Evolutionary conservation across 257 asterid species (phyloP).

Genomic region (Solanum chiquidenum): DNA sequence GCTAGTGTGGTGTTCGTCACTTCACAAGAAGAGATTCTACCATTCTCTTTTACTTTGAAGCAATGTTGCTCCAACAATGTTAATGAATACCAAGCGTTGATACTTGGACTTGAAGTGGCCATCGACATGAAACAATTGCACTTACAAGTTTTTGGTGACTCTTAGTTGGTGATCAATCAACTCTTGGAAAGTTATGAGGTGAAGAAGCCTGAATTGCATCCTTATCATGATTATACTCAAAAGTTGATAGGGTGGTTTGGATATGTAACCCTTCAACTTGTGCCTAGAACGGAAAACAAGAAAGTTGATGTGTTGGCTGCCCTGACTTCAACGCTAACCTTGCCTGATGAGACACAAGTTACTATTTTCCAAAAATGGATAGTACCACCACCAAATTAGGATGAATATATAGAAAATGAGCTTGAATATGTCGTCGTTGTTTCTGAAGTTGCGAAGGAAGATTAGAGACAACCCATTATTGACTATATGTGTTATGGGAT

Average conservation of each 20-base stretch:
- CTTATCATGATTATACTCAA: too few relatives aligned
- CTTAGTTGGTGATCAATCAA: too few relatives aligned
- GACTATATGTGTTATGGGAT: not conserved
- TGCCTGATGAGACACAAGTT: not conserved
- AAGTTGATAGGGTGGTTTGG: too few relatives aligned
- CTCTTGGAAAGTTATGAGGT: too few relatives aligned
- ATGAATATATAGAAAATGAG: not conserved
- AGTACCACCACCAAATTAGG: not conserved
- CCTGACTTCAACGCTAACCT: too few relatives aligned
- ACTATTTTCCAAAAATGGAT: not conserved
- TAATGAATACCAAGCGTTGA: not conserved
- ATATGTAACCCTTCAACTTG: too few relatives aligned
- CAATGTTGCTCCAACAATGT: not conserved
- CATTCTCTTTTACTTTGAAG: too few relatives aligned
- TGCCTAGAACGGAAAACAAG: too few relatives aligned
- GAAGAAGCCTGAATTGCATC: too few relatives aligned
- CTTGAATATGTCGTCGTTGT: not conserved
- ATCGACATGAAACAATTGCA: not conserved
- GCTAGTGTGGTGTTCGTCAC: not conserved
- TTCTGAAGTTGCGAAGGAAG: not conserved
- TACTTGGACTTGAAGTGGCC: not conserved
- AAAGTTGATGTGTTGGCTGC: too few relatives aligned
- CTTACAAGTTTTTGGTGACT: too few relatives aligned
- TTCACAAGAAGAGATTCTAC: not conserved
- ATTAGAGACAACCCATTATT: not conserved